Percentiles rank a stretch among this genome's conserved stretches.
Evolutionary conservation across 495 filamentous ascomycete genomes (phyloP).

Genomic region (Xylaria scruposa): DNA sequence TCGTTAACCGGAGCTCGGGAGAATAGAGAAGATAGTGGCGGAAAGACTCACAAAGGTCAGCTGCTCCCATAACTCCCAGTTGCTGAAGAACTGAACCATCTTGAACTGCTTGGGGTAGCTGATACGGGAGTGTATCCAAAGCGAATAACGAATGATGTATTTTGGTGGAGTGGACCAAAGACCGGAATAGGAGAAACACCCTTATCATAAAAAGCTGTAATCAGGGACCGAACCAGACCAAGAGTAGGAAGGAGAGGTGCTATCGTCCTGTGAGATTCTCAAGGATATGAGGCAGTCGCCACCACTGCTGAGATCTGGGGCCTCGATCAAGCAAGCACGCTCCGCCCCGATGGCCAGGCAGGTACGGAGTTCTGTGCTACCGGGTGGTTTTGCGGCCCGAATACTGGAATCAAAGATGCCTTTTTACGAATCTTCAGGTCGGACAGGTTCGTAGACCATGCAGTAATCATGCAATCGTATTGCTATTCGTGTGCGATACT

Average conservation of each 20-base stretch:
- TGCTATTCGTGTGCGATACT: not conserved
- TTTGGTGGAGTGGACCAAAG: constrained; percentile 30
- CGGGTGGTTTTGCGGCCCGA: not conserved
- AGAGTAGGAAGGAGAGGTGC: not conserved
- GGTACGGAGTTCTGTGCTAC: not conserved
- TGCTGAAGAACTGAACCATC: constrained; percentile 68
- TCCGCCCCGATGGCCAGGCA: constrained; percentile 3
- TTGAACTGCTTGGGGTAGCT: constrained; percentile 40
- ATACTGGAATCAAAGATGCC: not conserved
- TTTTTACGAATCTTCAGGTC: constrained; percentile 8
- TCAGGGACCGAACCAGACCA: not conserved
- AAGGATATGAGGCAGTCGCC: constrained; percentile 2
- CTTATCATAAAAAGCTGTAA: not conserved
- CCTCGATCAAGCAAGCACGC: not conserved
- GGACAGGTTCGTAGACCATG: constrained; percentile 13
- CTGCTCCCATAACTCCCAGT: constrained; percentile 89
- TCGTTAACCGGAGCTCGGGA: constrained; percentile 32
- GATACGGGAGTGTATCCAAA: constrained; percentile 40
- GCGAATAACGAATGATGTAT: constrained; percentile 37
- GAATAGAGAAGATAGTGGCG: not conserved
- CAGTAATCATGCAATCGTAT: not conserved
- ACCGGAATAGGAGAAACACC: constrained; percentile 4
- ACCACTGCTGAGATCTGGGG: not conserved
- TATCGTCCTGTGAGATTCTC: not conserved
- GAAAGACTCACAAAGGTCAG: constrained; percentile 77